These are phyloP conservation scores for Microbotryum lychnidis-dioicae DNA, from an alignment of 1,284 basidiomycete genomes.

Conservation along the genomic window DNA sequence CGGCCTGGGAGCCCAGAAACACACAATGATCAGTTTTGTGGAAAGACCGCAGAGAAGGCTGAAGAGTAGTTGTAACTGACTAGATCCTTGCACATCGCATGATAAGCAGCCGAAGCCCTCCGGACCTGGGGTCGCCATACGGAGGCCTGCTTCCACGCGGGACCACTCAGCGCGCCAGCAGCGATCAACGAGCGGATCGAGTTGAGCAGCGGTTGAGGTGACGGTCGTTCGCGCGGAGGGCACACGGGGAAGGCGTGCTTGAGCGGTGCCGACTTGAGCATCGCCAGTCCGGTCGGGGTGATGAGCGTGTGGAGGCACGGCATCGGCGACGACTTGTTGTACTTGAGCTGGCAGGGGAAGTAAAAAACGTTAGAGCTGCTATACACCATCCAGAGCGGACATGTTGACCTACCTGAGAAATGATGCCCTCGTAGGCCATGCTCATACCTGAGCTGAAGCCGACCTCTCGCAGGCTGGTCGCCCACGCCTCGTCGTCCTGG, in stretches of 20 bases:
- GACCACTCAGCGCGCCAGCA: slow-evolving; percentile 13
- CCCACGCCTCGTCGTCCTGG: slow-evolving; percentile 26
- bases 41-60: too few species aligned
- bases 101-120: slow-evolving; percentile 22
- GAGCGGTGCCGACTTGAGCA: slow-evolving; percentile 29
- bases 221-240: slow-evolving; percentile 19
- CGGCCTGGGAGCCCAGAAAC: slow-evolving; percentile 2
- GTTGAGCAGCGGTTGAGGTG: slow-evolving; percentile 17
- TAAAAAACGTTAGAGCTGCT: too few species aligned
- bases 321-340: slow-evolving; percentile 7
- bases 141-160: slow-evolving; percentile 16
- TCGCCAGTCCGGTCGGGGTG: slow-evolving; percentile 20
- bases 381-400: not conserved
- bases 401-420: slow-evolving; percentile 14
- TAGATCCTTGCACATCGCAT: slow-evolving; percentile 16
- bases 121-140: slow-evolving; percentile 25
- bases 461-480: slow-evolving; percentile 15
- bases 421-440: slow-evolving; percentile 30
- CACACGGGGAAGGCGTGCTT: slow-evolving; percentile 27
- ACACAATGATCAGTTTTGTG: too few species aligned
- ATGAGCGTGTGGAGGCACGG: slow-evolving; percentile 29
- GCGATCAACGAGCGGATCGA: slow-evolving; percentile 22
- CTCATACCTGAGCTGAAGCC: slow-evolving; percentile 22
- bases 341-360: slow-evolving; percentile 14
- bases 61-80: too few species aligned